Evolutionary conservation across 495 filamentous ascomycete genomes (phyloP).

Genomic region (Aspergillus ellipticus): DNA sequence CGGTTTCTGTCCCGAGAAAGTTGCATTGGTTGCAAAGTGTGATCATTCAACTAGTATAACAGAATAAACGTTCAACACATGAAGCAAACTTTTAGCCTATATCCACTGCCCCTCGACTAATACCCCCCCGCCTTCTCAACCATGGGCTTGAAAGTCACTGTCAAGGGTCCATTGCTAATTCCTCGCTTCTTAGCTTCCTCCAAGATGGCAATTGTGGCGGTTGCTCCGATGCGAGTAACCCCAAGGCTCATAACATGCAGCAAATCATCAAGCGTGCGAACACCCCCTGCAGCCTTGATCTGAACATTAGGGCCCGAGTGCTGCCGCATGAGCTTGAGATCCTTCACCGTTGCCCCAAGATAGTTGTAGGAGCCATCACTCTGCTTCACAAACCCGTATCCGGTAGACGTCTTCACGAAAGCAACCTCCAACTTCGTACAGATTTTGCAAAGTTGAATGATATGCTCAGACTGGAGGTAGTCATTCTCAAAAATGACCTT

Average conservation of each 20-base stretch:
- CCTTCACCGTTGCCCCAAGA: slow-evolving; percentile 43
- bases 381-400: slow-evolving; percentile 56
- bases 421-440: slow-evolving; percentile 46
- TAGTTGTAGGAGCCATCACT: slow-evolving; percentile 47
- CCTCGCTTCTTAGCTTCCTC: slow-evolving; percentile 51
- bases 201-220: slow-evolving; percentile 50
- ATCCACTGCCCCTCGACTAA: too few relatives aligned
- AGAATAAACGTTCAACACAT: too few relatives aligned
- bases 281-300: slow-evolving; percentile 56
- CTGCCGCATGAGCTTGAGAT: slow-evolving; percentile 54
- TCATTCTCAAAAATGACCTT: slow-evolving; percentile 51
- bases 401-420: slow-evolving; percentile 56
- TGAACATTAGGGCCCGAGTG: slow-evolving; percentile 40
- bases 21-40: too few relatives aligned
- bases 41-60: too few relatives aligned
- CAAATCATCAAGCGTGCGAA: slow-evolving; percentile 35
- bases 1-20: too few relatives aligned
- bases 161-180: slow-evolving; percentile 34
- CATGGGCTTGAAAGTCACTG: slow-evolving; percentile 28
- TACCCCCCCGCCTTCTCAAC: slow-evolving; percentile 19
- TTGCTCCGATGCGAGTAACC: slow-evolving; percentile 49
- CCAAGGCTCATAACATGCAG: slow-evolving; percentile 35
- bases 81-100: too few relatives aligned
- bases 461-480: slow-evolving; percentile 31
- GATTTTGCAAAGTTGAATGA: slow-evolving; percentile 47